Conservation (phyloP, 2,329 filamentous ascomycete genomes). For the Ophiosphaerella herpotricha region DNA sequence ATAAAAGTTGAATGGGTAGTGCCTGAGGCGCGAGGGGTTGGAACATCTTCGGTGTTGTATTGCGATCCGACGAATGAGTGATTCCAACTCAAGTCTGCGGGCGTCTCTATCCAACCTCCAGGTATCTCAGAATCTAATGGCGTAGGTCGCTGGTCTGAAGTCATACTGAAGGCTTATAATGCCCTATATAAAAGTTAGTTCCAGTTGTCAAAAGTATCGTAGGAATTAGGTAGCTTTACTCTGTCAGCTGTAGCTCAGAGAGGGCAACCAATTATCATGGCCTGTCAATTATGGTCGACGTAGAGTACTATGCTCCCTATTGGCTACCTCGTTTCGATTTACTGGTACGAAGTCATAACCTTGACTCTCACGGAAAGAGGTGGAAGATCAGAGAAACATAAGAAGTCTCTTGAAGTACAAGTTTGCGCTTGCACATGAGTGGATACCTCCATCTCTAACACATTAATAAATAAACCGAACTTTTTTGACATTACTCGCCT, state of each 20-base stretch:
- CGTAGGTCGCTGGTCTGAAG: constrained; percentile 35
- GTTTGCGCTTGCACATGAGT: constrained; percentile 7
- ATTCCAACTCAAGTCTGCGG: constrained; percentile 28
- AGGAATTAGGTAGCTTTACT: not conserved
- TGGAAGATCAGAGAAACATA: constrained; percentile 2
- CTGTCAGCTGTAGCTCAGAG: not conserved
- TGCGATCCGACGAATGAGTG: constrained; percentile 29
- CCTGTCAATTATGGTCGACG: not conserved
- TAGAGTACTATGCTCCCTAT: not conserved
- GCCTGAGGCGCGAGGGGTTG: constrained; percentile 1
- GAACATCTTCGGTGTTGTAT: constrained; percentile 7
- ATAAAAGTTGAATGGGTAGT: constrained; percentile 14
- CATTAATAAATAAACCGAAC: too few relatives aligned
- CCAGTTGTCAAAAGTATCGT: not conserved
- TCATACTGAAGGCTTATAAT: constrained; percentile 23
- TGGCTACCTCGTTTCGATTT: not conserved
- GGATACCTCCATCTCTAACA: constrained; percentile 7
- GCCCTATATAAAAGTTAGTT: not conserved
- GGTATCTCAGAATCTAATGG: constrained; percentile 39
- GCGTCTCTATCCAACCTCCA: constrained; percentile 44
- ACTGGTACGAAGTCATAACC: constrained; percentile 1
- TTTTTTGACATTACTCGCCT: not conserved
- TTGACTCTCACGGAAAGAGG: not conserved
- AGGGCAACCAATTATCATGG: not conserved
- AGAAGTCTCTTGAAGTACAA: constrained; percentile 1